Percentiles rank a stretch among this genome's conserved stretches.
These are phyloP conservation scores for Epichloe brachyelytri DNA, from an alignment of 2,329 filamentous ascomycete genomes.

Conservation along the genomic window DNA sequence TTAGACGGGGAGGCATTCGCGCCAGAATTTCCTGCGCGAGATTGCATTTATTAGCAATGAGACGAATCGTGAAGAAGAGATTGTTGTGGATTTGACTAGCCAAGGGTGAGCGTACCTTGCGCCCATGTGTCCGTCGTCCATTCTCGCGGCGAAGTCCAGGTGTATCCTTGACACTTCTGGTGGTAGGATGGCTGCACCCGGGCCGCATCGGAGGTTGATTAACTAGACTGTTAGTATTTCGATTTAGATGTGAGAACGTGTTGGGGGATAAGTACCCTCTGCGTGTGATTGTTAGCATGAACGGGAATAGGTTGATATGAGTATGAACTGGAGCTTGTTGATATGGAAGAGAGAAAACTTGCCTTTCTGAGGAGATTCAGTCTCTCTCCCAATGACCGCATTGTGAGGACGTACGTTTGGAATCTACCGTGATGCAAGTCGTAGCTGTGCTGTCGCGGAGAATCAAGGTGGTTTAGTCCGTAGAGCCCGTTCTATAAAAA, in stretches of 20 bases:
- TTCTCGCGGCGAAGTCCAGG: conserved; percentile 53
- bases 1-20: conserved; percentile 66
- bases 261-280: conserved; percentile 28
- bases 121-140: conserved; percentile 57
- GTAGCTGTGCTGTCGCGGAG: background rate
- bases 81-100: conserved; percentile 3
- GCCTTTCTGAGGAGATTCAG: conserved; percentile 64
- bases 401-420: conserved; percentile 11
- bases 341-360: conserved; percentile 22
- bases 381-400: conserved; percentile 46
- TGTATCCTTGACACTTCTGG: conserved; percentile 62
- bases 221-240: conserved; percentile 38
- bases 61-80: conserved; percentile 14
- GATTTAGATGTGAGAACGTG: background rate
- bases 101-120: conserved; percentile 42
- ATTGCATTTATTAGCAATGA: conserved; percentile 8
- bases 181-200: conserved; percentile 72
- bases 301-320: background rate
- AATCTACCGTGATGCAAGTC: background rate
- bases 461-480: background rate
- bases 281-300: conserved; percentile 1
- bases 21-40: conserved; percentile 70
- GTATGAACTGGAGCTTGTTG: background rate
- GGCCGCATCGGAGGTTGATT: conserved; percentile 62
- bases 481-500: background rate